phyloP scores from a whole-genome alignment of 768 basidiomycete genomes.

The Dictyophora rubrovolvata region DNA sequence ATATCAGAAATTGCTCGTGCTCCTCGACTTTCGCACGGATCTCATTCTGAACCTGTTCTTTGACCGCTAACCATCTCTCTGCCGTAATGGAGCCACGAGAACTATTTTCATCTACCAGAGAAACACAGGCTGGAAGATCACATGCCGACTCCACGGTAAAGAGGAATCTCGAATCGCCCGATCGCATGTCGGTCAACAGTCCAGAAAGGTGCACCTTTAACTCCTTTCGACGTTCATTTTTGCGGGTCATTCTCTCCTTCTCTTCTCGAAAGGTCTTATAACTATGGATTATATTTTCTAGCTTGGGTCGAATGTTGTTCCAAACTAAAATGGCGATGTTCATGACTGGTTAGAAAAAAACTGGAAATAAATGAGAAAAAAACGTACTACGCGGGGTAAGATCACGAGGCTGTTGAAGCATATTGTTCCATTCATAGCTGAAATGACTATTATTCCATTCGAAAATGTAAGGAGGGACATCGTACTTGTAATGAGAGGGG shows the following conservation, averaged over 20 bases:
- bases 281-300: background rate
- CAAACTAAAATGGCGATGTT: background rate
- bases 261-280: background rate
- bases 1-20: background rate
- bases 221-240: background rate
- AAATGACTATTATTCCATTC: background rate
- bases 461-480: no score
- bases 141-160: background rate
- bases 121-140: background rate
- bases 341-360: background rate
- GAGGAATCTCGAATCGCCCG: background rate
- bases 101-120: background rate
- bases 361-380: no score
- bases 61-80: background rate
- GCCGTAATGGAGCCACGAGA: background rate
- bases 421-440: background rate
- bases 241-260: background rate
- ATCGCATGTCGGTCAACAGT: background rate
- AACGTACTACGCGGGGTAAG: slow-evolving; percentile 5
- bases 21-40: background rate
- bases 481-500: background rate
- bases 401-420: slow-evolving; percentile 4
- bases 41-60: slow-evolving; percentile 2
- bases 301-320: background rate
- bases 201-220: background rate